phyloP scores from a whole-genome alignment of 495 filamentous ascomycete genomes.

The Podospora sp. region DNA sequence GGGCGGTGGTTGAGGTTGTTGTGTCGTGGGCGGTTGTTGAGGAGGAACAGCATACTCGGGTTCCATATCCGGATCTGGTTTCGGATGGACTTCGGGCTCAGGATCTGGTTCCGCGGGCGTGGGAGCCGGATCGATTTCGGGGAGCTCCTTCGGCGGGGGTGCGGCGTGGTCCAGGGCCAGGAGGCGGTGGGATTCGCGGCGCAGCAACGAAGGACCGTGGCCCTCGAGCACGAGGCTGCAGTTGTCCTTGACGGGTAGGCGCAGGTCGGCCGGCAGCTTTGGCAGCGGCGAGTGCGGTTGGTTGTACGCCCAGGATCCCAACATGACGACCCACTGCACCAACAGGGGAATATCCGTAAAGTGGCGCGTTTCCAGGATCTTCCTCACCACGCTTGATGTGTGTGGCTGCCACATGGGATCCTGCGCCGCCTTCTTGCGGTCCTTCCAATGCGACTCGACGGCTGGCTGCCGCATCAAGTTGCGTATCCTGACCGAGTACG shows the following conservation, averaged over 20 bases:
- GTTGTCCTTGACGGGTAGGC: conserved; percentile 15
- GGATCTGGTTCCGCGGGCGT: not conserved
- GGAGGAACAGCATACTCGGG: not conserved
- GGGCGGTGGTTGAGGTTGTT: not conserved
- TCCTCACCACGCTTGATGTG: conserved; percentile 28
- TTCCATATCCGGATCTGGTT: conserved; percentile 7
- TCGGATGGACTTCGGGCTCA: not conserved
- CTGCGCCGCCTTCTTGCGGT: conserved; percentile 19
- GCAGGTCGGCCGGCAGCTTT: conserved; percentile 14
- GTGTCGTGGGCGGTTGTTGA: not conserved
- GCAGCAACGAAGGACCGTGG: conserved; percentile 1
- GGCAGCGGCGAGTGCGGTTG: conserved; percentile 16
- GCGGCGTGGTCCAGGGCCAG: not conserved
- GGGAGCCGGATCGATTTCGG: not conserved
- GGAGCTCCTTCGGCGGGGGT: not conserved
- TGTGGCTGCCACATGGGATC: conserved; percentile 29
- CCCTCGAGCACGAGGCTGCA: conserved; percentile 11
- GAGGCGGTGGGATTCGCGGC: conserved; percentile 9
- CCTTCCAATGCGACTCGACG: conserved; percentile 23
- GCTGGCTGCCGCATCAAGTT: conserved; percentile 31
- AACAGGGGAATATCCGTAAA: conserved; percentile 25
- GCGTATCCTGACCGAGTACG: conserved; percentile 28
- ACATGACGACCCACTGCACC: conserved; percentile 22
- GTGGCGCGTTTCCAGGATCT: conserved; percentile 32
- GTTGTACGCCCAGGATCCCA: conserved; percentile 17